phyloP scores from a whole-genome alignment of 75 land plant species.

The Pinus tabuliformis region DNA sequence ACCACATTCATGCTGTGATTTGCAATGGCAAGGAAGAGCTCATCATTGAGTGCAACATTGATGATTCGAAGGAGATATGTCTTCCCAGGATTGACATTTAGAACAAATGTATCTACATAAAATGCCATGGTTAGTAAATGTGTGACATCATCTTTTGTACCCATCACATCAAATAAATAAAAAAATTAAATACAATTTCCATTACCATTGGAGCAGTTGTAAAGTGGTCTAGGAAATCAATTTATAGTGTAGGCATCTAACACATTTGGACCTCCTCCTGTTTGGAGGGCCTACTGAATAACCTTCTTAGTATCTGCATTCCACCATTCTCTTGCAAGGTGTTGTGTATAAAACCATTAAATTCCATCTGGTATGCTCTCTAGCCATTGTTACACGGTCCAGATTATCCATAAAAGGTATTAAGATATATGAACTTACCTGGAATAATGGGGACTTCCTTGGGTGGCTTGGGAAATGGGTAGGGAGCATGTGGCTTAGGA shows the following conservation, averaged over 20 bases:
- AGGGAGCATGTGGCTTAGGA: too few species aligned
- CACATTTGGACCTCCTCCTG: slow-evolving; percentile 45
- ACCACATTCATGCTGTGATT: slow-evolving; percentile 29
- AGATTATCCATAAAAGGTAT: too few species aligned
- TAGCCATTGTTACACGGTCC: too few species aligned
- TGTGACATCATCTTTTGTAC: too few species aligned
- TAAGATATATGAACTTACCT: slow-evolving; percentile 14
- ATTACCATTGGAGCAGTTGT: slow-evolving; percentile 41
- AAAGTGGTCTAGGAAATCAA: slow-evolving; percentile 51
- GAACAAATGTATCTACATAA: slow-evolving; percentile 11
- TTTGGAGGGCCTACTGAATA: slow-evolving; percentile 20
- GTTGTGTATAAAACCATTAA: too few species aligned
- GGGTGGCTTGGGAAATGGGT: too few species aligned
- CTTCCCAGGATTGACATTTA: slow-evolving; percentile 20
- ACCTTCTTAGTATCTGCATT: slow-evolving; percentile 45
- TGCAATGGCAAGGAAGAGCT: slow-evolving; percentile 29
- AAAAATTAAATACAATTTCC: slow-evolving; percentile 3
- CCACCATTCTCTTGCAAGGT: slow-evolving; percentile 53
- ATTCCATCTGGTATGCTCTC: too few species aligned
- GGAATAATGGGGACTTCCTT: too few species aligned
- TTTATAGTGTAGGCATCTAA: slow-evolving; percentile 59
- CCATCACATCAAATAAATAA: too few species aligned
- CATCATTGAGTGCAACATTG: slow-evolving; percentile 33
- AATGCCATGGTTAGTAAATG: not conserved
- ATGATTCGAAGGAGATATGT: slow-evolving; percentile 32